These are phyloP conservation scores for Cymbopogon citratus DNA, from an alignment of 176 grass and related monocot species.

Conservation along the genomic window DNA sequence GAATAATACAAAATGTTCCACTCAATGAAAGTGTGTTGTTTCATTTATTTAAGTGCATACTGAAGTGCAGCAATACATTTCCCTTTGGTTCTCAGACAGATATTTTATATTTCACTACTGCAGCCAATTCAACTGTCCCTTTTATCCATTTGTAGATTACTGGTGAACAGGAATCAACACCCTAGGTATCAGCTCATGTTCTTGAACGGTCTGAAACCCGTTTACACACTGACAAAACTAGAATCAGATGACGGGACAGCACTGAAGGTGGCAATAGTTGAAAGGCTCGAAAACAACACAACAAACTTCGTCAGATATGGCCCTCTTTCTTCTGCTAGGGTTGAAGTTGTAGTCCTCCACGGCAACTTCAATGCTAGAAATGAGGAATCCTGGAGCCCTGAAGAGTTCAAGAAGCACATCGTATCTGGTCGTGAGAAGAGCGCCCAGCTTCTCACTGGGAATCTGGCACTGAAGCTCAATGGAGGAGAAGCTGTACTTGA, in stretches of 20 bases:
- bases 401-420: slow-evolving; percentile 46
- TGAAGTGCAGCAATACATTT: not conserved
- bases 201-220: slow-evolving; percentile 27
- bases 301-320: slow-evolving; percentile 11
- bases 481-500: slow-evolving; percentile 34
- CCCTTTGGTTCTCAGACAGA: not conserved
- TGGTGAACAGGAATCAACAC: slow-evolving; percentile 15
- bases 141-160: slow-evolving; percentile 23
- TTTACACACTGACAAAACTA: slow-evolving; percentile 43
- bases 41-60: not conserved
- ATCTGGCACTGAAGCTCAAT: slow-evolving; percentile 40
- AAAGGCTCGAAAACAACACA: slow-evolving; percentile 25
- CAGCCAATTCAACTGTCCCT: not conserved
- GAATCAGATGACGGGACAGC: slow-evolving; percentile 28
- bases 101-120: not conserved
- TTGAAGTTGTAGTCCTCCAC: slow-evolving; percentile 51
- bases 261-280: slow-evolving; percentile 42
- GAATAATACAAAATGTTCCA: not conserved
- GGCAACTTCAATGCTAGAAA: slow-evolving; percentile 46
- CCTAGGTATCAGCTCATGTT: slow-evolving; percentile 36
- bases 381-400: slow-evolving; percentile 43
- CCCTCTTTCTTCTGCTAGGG: slow-evolving; percentile 42
- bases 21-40: not conserved
- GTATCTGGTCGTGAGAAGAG: slow-evolving; percentile 39
- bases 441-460: slow-evolving; percentile 36